Conservation (phyloP, 441 rosid species). For the Syzygium syzygioides region DNA sequence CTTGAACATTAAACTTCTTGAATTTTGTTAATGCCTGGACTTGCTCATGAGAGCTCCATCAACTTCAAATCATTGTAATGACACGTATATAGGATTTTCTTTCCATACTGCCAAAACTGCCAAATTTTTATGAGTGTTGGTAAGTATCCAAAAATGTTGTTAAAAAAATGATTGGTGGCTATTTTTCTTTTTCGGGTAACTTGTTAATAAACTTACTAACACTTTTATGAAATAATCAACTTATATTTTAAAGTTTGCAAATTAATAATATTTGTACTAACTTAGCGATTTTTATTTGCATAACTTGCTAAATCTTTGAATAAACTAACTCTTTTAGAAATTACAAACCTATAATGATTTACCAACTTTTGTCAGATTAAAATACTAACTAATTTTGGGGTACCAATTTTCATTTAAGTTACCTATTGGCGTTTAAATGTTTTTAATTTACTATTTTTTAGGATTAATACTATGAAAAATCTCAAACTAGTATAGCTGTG, state of each 20-base stretch:
- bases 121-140: background rate
- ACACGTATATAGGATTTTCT: background rate
- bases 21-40: background rate
- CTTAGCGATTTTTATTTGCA: background rate
- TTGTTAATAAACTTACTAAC: background rate
- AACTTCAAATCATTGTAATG: background rate
- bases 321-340: background rate
- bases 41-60: background rate
- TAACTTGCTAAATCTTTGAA: background rate
- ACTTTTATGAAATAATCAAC: background rate
- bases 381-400: background rate
- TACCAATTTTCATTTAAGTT: background rate
- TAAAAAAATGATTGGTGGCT: background rate
- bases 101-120: background rate
- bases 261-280: background rate
- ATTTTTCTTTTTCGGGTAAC: background rate
- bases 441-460: background rate
- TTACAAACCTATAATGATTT: background rate
- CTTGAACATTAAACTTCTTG: background rate
- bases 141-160: background rate
- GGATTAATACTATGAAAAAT: no score
- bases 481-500: no score
- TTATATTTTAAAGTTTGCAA: background rate
- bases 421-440: background rate
- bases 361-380: background rate